These are phyloP conservation scores for Hippophae tibetana DNA, from an alignment of 306 rosid species.

Conservation along the genomic window DNA sequence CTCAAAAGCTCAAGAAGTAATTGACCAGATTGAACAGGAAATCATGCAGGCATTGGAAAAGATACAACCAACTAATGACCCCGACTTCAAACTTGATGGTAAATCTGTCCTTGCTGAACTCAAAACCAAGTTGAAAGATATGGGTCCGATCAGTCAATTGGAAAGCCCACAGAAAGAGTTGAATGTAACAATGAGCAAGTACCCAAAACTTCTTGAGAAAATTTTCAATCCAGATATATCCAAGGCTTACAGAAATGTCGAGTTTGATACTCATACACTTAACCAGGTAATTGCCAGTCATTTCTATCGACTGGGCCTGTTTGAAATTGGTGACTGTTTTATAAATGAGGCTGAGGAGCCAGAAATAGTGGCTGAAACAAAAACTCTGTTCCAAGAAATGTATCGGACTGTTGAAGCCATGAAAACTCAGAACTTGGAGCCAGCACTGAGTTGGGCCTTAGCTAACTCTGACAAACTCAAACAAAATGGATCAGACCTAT, in stretches of 20 bases:
- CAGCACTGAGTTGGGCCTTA: slow-evolving; percentile 79
- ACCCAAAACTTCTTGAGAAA: slow-evolving; percentile 73
- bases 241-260: slow-evolving; percentile 73
- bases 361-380: slow-evolving; percentile 47
- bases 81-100: slow-evolving; percentile 28
- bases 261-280: slow-evolving; percentile 45
- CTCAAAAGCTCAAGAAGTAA: slow-evolving; percentile 63
- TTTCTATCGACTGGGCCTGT: slow-evolving; percentile 76
- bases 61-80: slow-evolving; percentile 36
- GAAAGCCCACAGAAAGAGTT: slow-evolving; percentile 80
- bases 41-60: slow-evolving; percentile 45
- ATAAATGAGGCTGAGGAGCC: slow-evolving; percentile 46
- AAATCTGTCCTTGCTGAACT: slow-evolving; percentile 48
- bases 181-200: slow-evolving; percentile 66
- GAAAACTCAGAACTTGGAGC: slow-evolving; percentile 52
- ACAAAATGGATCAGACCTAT: slow-evolving; percentile 59
- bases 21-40: slow-evolving; percentile 37
- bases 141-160: slow-evolving; percentile 50
- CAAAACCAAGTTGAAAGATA: slow-evolving; percentile 40
- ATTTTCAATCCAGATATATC: slow-evolving; percentile 74
- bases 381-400: slow-evolving; percentile 75
- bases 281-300: slow-evolving; percentile 72
- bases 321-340: slow-evolving; percentile 72
- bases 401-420: slow-evolving; percentile 68
- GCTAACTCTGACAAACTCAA: slow-evolving; percentile 50